Percentiles rank a stretch among this genome's conserved stretches.
These are phyloP conservation scores for Diaporthe citri DNA, from an alignment of 2,329 filamentous ascomycete species.

Conservation along the genomic window DNA sequence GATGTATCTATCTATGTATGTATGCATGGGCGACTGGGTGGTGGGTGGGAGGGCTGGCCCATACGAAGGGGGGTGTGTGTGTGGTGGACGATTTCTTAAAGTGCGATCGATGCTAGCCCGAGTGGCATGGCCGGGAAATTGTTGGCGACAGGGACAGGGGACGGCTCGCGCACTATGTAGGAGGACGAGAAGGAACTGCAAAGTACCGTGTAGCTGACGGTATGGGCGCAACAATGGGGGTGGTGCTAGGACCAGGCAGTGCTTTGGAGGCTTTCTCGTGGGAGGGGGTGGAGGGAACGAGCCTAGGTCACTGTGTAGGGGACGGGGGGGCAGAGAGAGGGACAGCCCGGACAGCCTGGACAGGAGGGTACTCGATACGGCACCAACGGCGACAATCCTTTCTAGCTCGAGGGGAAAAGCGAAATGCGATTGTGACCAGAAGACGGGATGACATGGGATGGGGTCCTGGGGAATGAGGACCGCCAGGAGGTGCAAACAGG, in stretches of 20 bases:
- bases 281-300: constrained; percentile 3
- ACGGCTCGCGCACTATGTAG: constrained; percentile 13
- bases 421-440: constrained; percentile 38
- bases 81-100: constrained; percentile 39
- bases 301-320: background rate
- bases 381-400: constrained; percentile 36
- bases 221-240: constrained; percentile 6
- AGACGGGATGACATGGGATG: constrained; percentile 39
- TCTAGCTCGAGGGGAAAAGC: constrained; percentile 25
- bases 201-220: constrained; percentile 28
- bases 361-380: constrained; percentile 32
- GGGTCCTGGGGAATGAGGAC: constrained; percentile 37
- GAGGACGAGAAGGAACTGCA: constrained; percentile 21
- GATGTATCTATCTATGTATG: constrained; percentile 27
- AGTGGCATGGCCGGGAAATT: constrained; percentile 40
- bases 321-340: background rate
- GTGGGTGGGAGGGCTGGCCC: constrained; percentile 37
- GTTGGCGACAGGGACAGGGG: constrained; percentile 40
- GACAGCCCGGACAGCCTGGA: constrained; percentile 18
- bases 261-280: constrained; percentile 7
- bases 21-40: constrained; percentile 35
- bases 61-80: constrained; percentile 27
- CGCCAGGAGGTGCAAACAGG: constrained; percentile 31
- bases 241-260: constrained; percentile 18
- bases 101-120: constrained; percentile 39